Evolutionary conservation across 2,329 filamentous ascomycete genomes (phyloP), one percentile per base, ranked within the genome.

Genomic region (Pseudogymnoascus pannorum): DNA sequence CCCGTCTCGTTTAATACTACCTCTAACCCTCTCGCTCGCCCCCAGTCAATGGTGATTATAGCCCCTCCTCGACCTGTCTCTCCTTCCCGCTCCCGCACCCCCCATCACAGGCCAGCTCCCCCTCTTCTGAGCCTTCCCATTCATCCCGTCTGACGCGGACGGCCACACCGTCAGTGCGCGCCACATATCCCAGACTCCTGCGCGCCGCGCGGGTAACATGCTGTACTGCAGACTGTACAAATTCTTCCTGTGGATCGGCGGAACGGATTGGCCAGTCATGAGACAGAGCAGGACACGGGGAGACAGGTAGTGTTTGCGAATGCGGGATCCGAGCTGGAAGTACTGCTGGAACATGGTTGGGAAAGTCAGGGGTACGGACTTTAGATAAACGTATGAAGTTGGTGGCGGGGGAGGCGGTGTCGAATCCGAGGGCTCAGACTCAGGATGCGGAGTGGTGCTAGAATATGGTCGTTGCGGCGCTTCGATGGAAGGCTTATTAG

Each of bases 271-370:
- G 62, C 94, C 94, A 0, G 91, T 96, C 22, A 92, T 79, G 1
- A 99, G 86, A 69, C 91, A 94, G 38, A 96, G 81, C 57, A 97
- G 83, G 18, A 99, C 95, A 12, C 87, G 84, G 0, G 91, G 91
- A 0, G 92, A 93, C 44, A 97, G 81, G 73, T 99, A 99, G 76
- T 99, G 94, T 73, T 96, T 96, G 62, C 91, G 87, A 64, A 99
- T 91, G 57, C 94, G 91, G 65, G 90, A 86, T 26, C 89, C 92
- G 69, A 99, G 91, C 73, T 97, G 92, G 71, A 95, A 96, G 76
- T 99, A 99, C 70, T 97, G 92, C 64, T 95, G 85, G 75, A 99
- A 97, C 85, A 97, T 97, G 69, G 89, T 90, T n/a, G 87, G 84
- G 67, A 97, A 89, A 3, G 90, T 87, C 5, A 99, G 83, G 2